Evolutionary conservation across 2,329 filamentous ascomycete species (phyloP), one percentile per base, ranked within the genome.

Genomic region (Penicillium freii): DNA sequence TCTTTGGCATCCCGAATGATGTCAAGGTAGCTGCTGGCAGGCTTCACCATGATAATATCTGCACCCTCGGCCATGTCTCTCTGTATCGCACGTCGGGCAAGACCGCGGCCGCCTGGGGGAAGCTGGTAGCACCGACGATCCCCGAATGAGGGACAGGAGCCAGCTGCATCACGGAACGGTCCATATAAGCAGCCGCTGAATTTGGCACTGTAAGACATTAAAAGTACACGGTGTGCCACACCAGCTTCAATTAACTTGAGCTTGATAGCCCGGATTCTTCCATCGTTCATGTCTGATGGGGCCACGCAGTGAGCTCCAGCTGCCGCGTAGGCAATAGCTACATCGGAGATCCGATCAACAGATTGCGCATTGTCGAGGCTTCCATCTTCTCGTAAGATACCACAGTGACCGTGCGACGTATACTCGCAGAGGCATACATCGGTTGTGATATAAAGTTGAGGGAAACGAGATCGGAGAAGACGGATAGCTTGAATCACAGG

Each of bases 41-140:
- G 94, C 82, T 99, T 99, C 61, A 99, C 94, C 93, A 99, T 97
- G 77, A 99, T 96, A 66, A 97, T 91, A 71, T 99, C 94, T 21
- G 94, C 94, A 27, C 94, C 94, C 77, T 99, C 94, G 62, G 83
- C 84, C 65, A 99, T 93, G 72, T 99, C 94, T 65, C 94, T 85
- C 40, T 86, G 80, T 63, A 99, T 97, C 48, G 94, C 94, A 65
- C 94, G 86, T 63, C 94, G 87, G 17, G 94, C 94, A 44, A 99
- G 85, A 34, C 94, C 94, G 50, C 94, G 88, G 27, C 92, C 94
- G 60, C 92, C 92, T 0, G 92, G 91, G 1, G 94, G 94, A 11
- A 99, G 84, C 79, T 99, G 94, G 80, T 99, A 99, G 84, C 94
- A 97, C 74, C 90, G 88, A 67, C 94, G 87, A 78, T 99, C 94